Percentiles rank a stretch among this genome's conserved stretches.
Conservation (phyloP, 306 rosid species). For the Fragaria vesca region DNA sequence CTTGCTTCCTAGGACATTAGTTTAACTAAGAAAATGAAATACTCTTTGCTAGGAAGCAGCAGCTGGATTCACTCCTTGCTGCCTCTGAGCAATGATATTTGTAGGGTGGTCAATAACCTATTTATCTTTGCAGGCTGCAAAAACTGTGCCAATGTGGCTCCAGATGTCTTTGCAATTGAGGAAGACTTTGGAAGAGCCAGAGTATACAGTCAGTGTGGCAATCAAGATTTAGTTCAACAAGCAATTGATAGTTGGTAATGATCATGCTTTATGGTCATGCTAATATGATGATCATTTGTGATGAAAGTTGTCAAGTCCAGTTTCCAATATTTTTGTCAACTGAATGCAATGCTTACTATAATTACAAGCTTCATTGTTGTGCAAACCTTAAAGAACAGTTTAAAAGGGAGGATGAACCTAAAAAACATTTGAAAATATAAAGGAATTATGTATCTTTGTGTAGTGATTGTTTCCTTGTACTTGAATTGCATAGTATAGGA, state of each 20-base stretch:
- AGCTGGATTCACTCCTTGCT: not conserved
- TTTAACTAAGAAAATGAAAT: not conserved
- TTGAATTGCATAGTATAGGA: not conserved
- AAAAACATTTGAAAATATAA: not conserved
- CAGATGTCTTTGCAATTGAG: conserved; percentile 76
- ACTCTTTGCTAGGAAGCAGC: not conserved
- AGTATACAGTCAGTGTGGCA: conserved; percentile 67
- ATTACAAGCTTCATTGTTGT: not conserved
- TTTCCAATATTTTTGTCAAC: not conserved
- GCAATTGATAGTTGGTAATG: conserved; percentile 87
- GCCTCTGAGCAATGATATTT: not conserved
- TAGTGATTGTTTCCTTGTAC: not conserved
- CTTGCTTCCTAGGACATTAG: not conserved
- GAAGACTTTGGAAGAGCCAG: conserved; percentile 96
- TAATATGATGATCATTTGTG: not conserved
- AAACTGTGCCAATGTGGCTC: conserved; percentile 80
- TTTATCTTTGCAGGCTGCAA: conserved; percentile 68
- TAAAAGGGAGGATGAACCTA: not conserved
- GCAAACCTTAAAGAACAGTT: not conserved
- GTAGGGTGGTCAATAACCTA: not conserved
- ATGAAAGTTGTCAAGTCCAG: not conserved
- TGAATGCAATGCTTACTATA: not conserved
- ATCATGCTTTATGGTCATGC: conserved; percentile 9
- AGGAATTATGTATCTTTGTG: not conserved
- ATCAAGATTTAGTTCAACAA: conserved; percentile 50